phyloP scores from a whole-genome alignment of 2,329 filamentous ascomycete genomes.

The Ophiostoma tasmaniense region DNA sequence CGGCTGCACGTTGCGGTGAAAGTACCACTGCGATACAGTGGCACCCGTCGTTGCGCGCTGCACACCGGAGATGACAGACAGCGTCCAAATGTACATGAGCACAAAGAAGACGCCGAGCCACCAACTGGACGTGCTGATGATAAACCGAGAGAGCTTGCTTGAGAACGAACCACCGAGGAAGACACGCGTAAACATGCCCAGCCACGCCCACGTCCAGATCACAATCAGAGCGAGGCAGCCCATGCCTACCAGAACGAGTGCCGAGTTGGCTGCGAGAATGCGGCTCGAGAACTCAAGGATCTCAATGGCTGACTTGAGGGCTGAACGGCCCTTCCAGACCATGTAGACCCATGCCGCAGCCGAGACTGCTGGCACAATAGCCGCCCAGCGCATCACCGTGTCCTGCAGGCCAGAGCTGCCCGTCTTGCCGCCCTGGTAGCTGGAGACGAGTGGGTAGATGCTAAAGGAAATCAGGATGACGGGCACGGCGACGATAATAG shows the following conservation, averaged over 20 bases:
- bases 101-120: conserved; percentile 91
- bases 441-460: conserved; percentile 82
- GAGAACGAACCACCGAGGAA: conserved; percentile 87
- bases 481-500: conserved; percentile 77
- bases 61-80: conserved; percentile 77
- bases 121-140: conserved; percentile 85
- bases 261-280: conserved; percentile 77
- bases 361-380: conserved; percentile 64
- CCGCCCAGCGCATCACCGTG: conserved; percentile 76
- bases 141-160: conserved; percentile 53
- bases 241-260: conserved; percentile 75
- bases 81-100: conserved; percentile 89
- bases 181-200: conserved; percentile 90
- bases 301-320: conserved; percentile 72
- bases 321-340: conserved; percentile 69
- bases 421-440: conserved; percentile 68
- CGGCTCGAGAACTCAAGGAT: conserved; percentile 89
- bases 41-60: conserved; percentile 89
- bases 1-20: conserved; percentile 78
- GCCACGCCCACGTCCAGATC: conserved; percentile 90
- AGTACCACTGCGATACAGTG: conserved; percentile 98
- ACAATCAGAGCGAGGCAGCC: conserved; percentile 67
- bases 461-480: conserved; percentile 82
- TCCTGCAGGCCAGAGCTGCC: conserved; percentile 75
- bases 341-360: conserved; percentile 77